Evolutionary conservation across 345 rosid genomes (phyloP).

Genomic region (Populus euphratica): DNA sequence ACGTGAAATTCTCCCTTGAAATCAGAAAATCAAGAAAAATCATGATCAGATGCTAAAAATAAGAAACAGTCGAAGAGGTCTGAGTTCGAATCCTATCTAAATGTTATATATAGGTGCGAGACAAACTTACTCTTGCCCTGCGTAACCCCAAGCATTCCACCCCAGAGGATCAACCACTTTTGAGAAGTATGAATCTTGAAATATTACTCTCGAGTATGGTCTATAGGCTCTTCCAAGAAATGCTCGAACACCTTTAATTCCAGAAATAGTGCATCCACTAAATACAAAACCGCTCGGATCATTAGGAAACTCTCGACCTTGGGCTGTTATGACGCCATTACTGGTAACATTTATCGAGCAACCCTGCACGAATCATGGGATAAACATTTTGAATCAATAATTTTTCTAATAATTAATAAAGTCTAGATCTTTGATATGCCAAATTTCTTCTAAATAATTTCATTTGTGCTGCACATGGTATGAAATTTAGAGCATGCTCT

Average conservation of each 20-base stretch:
- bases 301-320: conserved; percentile 5
- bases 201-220: conserved; percentile 31
- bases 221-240: conserved; percentile 40
- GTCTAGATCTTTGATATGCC: no score
- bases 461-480: no score
- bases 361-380: background rate
- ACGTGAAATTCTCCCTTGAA: conserved; percentile 26
- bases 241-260: conserved; percentile 11
- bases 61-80: no score
- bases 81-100: no score
- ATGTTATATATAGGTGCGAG: no score
- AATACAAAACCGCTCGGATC: conserved; percentile 36
- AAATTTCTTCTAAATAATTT: no score
- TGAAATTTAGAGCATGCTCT: no score
- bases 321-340: conserved; percentile 36
- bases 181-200: conserved; percentile 1
- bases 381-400: background rate
- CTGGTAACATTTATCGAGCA: conserved; percentile 19
- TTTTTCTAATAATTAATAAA: no score
- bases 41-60: no score
- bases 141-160: conserved; percentile 32
- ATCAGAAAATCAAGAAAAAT: background rate
- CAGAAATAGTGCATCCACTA: background rate
- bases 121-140: conserved; percentile 8
- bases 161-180: conserved; percentile 17